Base-by-base conservation (phyloP, 148 eudicot genomes). In the Fallopia convolvulus region DNA sequence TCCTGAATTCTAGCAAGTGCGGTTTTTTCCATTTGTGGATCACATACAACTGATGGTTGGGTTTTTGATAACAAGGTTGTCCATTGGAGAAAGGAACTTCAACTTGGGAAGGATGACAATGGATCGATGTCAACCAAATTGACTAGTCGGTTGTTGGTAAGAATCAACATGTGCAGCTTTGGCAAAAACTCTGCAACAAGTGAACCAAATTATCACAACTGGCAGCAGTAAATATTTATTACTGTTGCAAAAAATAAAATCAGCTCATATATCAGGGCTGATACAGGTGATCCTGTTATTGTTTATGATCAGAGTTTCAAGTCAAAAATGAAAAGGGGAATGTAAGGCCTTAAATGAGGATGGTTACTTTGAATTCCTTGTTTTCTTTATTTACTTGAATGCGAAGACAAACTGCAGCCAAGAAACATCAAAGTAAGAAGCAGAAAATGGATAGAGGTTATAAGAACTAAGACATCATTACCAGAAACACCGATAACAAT, bases 311-410 rank as follows among this genome's bases (percentile, higher is more conserved):
- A 96, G 75, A 53, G 98, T 96, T 13, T 94, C 98, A 14, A 96
- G 90, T 33, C 12, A 60, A 23, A 33, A 36, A 63, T 17, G 65
- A 58, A 36, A 36, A 36, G 39, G 70, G 26, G 39, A 61, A 66
- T 66, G 30, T 26, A 36, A 68, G 72, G 21, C 44, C 72, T 74
- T n/a, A 39, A 61, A n/a, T n/a, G 46, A 53, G 77, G 72, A 46
- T 56, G 4, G 73, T 80, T 89, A 94, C 99, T 97, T 94, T 92
- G 76, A 94, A 94, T 85, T 94, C 97, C 85, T 92, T 94, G 86
- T 94, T 94, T 73, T 94, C 99, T 86, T 94, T 92, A 92, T 94
- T 94, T 77, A 94, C 97, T 84, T 94, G 99, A 68, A 94, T 92
- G 56, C 97, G 97, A 60, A 94, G 96, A 82, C 97, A 88, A 76